phyloP scores from a whole-genome alignment of 257 asterid species.

The Fraxinus excelsior region DNA sequence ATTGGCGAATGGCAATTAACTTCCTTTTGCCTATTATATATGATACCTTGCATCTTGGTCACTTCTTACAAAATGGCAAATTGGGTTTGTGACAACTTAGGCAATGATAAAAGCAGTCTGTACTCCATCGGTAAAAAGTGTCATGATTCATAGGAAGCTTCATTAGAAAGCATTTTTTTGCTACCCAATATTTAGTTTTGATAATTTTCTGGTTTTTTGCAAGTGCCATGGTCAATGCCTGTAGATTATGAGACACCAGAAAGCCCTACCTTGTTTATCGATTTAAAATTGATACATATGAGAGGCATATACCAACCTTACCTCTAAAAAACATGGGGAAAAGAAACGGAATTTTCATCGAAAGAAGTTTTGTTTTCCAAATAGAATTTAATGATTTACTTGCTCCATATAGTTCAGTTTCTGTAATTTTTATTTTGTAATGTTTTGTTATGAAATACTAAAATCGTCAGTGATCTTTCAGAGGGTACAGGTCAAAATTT shows the following conservation, averaged over 20 bases:
- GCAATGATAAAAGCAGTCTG: background rate
- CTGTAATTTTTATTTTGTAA: conserved; percentile 13
- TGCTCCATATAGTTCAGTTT: background rate
- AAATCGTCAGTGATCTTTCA: conserved; percentile 19
- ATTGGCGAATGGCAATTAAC: too few species aligned
- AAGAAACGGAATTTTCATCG: too few species aligned
- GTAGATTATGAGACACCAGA: conserved; percentile 7
- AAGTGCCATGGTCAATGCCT: background rate
- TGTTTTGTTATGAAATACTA: conserved; percentile 7
- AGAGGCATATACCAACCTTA: background rate
- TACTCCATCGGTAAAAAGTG: background rate
- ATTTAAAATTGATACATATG: background rate
- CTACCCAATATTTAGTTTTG: background rate
- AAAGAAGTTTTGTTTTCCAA: background rate
- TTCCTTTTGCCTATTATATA: background rate
- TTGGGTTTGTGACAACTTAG: background rate
- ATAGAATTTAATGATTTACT: background rate
- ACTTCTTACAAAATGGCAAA: background rate
- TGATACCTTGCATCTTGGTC: background rate
- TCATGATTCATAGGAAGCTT: background rate
- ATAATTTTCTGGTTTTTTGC: background rate
- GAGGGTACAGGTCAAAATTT: conserved; percentile 52
- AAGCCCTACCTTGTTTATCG: background rate
- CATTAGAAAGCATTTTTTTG: background rate
- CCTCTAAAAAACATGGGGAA: background rate